Evolutionary conservation across 331 rosid genomes (phyloP).

Genomic region (Pyracantha coccinea): DNA sequence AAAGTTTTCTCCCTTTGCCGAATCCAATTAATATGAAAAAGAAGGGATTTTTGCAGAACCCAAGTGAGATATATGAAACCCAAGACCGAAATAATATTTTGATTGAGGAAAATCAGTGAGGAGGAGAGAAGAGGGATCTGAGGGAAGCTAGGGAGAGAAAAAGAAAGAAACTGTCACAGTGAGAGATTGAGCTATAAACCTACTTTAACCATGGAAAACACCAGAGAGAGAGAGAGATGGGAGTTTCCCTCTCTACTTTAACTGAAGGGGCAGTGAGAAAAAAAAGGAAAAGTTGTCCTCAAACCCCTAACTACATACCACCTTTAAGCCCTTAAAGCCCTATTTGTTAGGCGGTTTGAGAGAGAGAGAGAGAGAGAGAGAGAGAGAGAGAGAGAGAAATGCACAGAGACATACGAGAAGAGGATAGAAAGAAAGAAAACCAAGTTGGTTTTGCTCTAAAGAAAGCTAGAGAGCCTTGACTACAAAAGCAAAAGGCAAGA

Average conservation of each 20-base stretch:
- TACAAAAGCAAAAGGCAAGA: slow-evolving; percentile 70
- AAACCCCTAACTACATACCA: slow-evolving; percentile 31
- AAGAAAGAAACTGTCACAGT: slow-evolving; percentile 28
- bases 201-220: slow-evolving; percentile 58
- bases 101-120: neutral
- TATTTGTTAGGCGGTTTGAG: slow-evolving; percentile 31
- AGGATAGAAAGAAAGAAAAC: slow-evolving; percentile 26
- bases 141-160: slow-evolving; percentile 6
- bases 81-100: neutral
- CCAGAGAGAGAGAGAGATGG: slow-evolving; percentile 19
- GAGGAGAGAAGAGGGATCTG: neutral
- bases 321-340: slow-evolving; percentile 43
- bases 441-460: slow-evolving; percentile 20
- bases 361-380: no score
- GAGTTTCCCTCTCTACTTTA: slow-evolving; percentile 42
- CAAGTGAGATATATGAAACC: slow-evolving; percentile 21
- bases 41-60: slow-evolving; percentile 17
- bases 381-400: neutral
- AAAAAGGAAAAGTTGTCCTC: slow-evolving; percentile 45
- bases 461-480: slow-evolving; percentile 57
- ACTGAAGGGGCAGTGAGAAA: slow-evolving; percentile 43
- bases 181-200: slow-evolving; percentile 52
- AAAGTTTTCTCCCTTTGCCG: neutral
- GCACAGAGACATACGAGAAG: neutral
- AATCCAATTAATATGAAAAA: slow-evolving; percentile 13